Evolutionary conservation across 2,329 filamentous ascomycete species (phyloP), one percentile per base, ranked within the genome.

Genomic region (Incumbomyces lentus): DNA sequence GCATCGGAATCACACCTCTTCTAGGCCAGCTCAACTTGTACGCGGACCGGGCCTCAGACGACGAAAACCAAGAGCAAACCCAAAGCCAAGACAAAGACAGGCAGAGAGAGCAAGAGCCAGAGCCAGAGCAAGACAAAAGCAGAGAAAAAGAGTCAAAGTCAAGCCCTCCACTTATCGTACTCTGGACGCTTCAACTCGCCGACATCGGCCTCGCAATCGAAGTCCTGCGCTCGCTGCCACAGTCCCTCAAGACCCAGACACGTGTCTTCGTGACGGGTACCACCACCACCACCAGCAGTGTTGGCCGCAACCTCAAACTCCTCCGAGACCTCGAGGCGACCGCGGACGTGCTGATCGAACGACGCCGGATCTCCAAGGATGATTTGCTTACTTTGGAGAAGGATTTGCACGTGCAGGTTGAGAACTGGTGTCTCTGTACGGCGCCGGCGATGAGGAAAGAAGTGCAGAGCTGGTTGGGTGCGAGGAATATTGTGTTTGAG

Each of bases 1-100:
- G 87, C 2, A 84, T 94, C 6, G 87, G 87, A 0, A 86, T 93
- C 50, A 94, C 87, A 22, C 87, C 87, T 1, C 56, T 92, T 2
- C 68, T 93, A n/a, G 78, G 80, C 0, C 83, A 86, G 55, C 71
- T 79, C 22, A 26, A 8, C 22, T 8, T 5, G 8, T 26, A 26
- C 22, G 8, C 22, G n/a, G n/a, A n/a, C n/a, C n/a, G n/a, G n/a
- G n/a, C n/a, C n/a, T n/a, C n/a, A n/a, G n/a, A n/a, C n/a, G n/a
- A n/a, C n/a, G n/a, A n/a, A n/a, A n/a, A n/a, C n/a, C n/a, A n/a
- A n/a, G n/a, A n/a, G n/a, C n/a, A n/a, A n/a, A n/a, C n/a, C n/a
- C n/a, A n/a, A n/a, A n/a, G n/a, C n/a, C n/a, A n/a, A n/a, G n/a
- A n/a, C n/a, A n/a, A n/a, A n/a, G n/a, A n/a, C n/a, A n/a, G n/a